Evolutionary conservation across 208 protist genomes (phyloP), one percentile per base, ranked within the genome.

Genomic region (Wallacemonas rigidus): DNA sequence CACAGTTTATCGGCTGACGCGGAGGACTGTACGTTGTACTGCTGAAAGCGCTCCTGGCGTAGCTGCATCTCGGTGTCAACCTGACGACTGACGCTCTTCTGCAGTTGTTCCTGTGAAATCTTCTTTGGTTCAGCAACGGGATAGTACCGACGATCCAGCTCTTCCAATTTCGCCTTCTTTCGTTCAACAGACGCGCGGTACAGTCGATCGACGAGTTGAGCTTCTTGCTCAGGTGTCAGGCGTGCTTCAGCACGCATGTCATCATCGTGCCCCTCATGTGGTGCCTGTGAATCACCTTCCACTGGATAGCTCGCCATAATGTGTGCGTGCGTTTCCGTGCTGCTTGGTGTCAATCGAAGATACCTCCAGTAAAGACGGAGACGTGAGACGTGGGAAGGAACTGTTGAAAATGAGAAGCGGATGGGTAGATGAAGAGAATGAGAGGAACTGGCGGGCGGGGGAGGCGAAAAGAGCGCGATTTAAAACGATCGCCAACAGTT

Each of bases 121-220:
- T 63, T 81, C 58, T 75, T 69, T n/a, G 71, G 63, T 15, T 67
- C 54, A 12, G 71, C 80, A 8, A 84, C 79, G 9, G 89, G 89
- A 70, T 97, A 97, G 74, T 87, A 94, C 40, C 88, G 88, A 11
- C 73, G 54, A 14, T 97, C 86, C 9, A 95, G 79, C 71, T 87
- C 75, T 41, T 80, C 70, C 54, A 95, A 11, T 12, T 60, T 81
- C 1, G 80, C 67, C 67, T 89, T 69, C 60, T 82, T 83, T 44
- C 73, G 77, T 26, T 79, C 79, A 1, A 97, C 57, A 0, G 87
- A 83, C 12, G 81, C 64, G 8, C 79, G 86, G 77, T 94, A 93
- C 58, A 97, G 82, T 17, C 92, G 92, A 11, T 80, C 69, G 8
- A 94, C 85, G 1, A 95, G 75, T 38, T 57, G 17, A 35, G 75